Base-by-base conservation (phyloP, 2,329 filamentous ascomycete species). In the Fonsecaea multimorphosa region DNA sequence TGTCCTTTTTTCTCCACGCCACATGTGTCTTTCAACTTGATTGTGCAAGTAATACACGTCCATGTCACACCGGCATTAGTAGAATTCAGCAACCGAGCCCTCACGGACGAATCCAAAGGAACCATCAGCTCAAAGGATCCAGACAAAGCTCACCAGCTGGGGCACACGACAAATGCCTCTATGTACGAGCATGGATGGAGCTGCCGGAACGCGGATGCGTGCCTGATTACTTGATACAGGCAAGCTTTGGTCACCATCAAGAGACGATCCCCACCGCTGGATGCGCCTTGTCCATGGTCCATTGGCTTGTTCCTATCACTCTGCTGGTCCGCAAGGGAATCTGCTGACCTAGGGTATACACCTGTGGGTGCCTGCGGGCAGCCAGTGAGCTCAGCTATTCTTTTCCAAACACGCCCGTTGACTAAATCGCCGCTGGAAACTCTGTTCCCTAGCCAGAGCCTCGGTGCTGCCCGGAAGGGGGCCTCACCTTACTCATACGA, bases 141-240 rank as follows among this genome's bases (percentile, higher is more conserved):
- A 44, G 36, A 14, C 36, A n/a, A 9, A 36, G 34, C 38, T 44
- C 16, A 19, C 16, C n/a, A 6, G 16, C 5, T 44, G 40, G 40
- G 3, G n/a, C 40, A 11, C 22, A 49, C 44, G 22, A 24, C 19
- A 49, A 49, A 40, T 40, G 38, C 38, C 38, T 40, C 38, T n/a
- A n/a, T n/a, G 16, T n/a, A 12, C 32, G 11, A 34, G 32, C 22
- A 24, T 49, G 22, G 22, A 24, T 49, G 22, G 22, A 49, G 22
- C 44, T 49, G 44, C 22, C 44, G 44, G 44, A 49, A 49, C 22
- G 24, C 44, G 44, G 44, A 60, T 53, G 54, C 44, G 61, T 59
- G 61, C 61, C 61, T 64, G 61, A 54, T 54, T 64, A 54, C 61
- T 29, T 36, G 44, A 59, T 64, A 6, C 27, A 38, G 56, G 29